Conservation (phyloP, 2,329 filamentous ascomycete species). For the Colletotrichum sidae region DNA sequence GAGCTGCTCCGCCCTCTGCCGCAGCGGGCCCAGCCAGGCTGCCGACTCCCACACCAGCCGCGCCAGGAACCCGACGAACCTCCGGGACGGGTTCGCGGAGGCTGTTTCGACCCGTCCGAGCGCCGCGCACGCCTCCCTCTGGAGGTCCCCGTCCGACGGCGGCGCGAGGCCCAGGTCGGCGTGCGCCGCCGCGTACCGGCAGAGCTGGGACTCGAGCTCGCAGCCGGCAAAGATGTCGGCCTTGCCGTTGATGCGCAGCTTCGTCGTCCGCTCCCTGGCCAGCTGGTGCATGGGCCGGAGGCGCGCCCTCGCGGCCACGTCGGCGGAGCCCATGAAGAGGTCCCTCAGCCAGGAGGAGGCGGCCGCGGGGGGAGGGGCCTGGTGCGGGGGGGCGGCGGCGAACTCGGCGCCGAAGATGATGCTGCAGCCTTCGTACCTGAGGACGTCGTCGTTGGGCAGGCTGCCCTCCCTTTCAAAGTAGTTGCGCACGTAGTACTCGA, state of each 20-base stretch:
- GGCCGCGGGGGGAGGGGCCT: background rate
- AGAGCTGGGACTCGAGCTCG: constrained; percentile 41
- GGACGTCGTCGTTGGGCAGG: constrained; percentile 37
- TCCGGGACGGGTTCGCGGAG: constrained; percentile 25
- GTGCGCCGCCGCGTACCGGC: constrained; percentile 13
- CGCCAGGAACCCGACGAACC: constrained; percentile 27
- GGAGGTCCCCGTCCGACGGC: constrained; percentile 36
- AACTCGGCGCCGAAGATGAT: constrained; percentile 45
- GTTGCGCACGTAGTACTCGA: constrained; percentile 45
- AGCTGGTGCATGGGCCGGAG: constrained; percentile 42
- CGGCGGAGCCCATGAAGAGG: constrained; percentile 37
- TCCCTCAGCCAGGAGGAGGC: constrained; percentile 44
- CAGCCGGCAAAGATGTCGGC: constrained; percentile 43
- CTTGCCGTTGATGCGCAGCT: constrained; percentile 44
- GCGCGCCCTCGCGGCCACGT: constrained; percentile 36
- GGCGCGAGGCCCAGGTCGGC: constrained; percentile 22
- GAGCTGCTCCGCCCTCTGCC: constrained; percentile 1
- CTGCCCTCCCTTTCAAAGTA: constrained; percentile 40
- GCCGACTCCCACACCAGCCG: constrained; percentile 23
- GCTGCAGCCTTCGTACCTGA: constrained; percentile 43
- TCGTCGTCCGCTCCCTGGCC: constrained; percentile 38
- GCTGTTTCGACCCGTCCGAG: constrained; percentile 29
- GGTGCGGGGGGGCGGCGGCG: background rate
- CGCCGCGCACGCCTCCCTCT: constrained; percentile 37
- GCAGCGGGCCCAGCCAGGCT: constrained; percentile 23